Evolutionary conservation across 495 filamentous ascomycete species (phyloP), one percentile per base, ranked within the genome.

Genomic region (Penicillium diatomitis): DNA sequence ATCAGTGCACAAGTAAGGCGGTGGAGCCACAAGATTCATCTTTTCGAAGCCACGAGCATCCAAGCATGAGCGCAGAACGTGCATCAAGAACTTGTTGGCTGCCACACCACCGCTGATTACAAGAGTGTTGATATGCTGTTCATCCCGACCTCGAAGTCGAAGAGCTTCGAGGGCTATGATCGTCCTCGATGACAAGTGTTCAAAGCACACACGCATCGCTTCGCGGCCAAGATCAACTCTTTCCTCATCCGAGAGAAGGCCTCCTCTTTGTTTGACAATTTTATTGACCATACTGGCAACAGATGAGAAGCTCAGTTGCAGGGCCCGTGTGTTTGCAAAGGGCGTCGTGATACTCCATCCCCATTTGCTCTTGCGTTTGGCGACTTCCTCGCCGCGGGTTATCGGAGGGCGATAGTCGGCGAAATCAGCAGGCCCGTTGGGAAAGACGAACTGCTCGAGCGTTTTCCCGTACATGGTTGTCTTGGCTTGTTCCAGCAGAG

Each of bases 81-180:
- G 73, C 63, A 80, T 76, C 6, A 98, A 71, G 60, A 82, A 97
- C 28, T 60, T 52, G 64, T 96, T 97, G 27, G 83, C 77, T 4
- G 92, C 91, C 2, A 98, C 92, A 6, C 92, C 92, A 11, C 92
- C 92, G 43, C 86, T 84, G 4, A 97, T 72, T 3, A 97, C 89
- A 5, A 97, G 63, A 0, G 82, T 85, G 8, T 71, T 62, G 6
- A 87, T 62, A 38, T 61, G 48, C 5, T 63, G 44, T 7, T 62
- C 44, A 33, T 50, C 55, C 6, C 54, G 51, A 27, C 52, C 41
- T 5, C 64, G 44, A 10, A 58, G 35, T 1, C 57, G 55, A 5
- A 75, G 62, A 8, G 54, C 38, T 30, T 76, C 65, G 7, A 96
- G 73, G 1, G 79, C 85, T 32, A 90, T 75, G 2, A 89, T 57